Evolutionary conservation across 768 basidiomycete species (phyloP).

Genomic region (Coprinopsis strossmayeri): DNA sequence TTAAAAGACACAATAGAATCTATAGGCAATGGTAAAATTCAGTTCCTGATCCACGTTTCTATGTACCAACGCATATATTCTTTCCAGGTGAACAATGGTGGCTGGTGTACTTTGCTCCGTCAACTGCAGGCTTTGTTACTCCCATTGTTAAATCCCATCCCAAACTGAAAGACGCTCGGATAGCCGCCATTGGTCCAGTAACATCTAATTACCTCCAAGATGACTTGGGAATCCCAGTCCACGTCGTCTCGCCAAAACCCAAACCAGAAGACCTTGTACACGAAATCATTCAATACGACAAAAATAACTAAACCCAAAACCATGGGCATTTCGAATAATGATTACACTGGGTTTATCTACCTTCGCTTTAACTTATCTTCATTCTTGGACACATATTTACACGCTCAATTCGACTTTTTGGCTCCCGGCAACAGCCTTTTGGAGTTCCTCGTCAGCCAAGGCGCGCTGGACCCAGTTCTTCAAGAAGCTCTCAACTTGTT

Average conservation of each 20-base stretch:
- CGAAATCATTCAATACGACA: slow-evolving; percentile 7
- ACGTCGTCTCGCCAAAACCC: slow-evolving; percentile 13
- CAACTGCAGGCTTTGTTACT: slow-evolving; percentile 12
- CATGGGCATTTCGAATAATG: no score
- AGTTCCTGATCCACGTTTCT: no score
- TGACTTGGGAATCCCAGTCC: slow-evolving; percentile 8
- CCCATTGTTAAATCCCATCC: slow-evolving; percentile 11
- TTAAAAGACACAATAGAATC: slow-evolving; percentile 28
- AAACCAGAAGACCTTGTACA: slow-evolving; percentile 13
- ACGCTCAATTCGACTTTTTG: slow-evolving; percentile 64
- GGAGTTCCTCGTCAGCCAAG: slow-evolving; percentile 50
- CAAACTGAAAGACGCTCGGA: not conserved
- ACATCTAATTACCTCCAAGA: slow-evolving; percentile 14
- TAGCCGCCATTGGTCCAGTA: slow-evolving; percentile 16
- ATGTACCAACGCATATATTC: no score
- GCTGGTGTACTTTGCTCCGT: slow-evolving; percentile 18
- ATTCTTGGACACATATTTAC: slow-evolving; percentile 15
- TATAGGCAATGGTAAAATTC: no score
- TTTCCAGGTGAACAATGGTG: no score
- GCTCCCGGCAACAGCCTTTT: slow-evolving; percentile 43
- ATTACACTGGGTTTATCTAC: no score
- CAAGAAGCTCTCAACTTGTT: slow-evolving; percentile 90
- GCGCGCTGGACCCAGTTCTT: slow-evolving; percentile 86
- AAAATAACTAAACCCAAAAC: no score
- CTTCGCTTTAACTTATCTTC: no score